Percentiles rank a stretch among this genome's conserved stretches.
phyloP scores from a whole-genome alignment of 805 yeast genomes.

The Candida tammaniensis region DNA sequence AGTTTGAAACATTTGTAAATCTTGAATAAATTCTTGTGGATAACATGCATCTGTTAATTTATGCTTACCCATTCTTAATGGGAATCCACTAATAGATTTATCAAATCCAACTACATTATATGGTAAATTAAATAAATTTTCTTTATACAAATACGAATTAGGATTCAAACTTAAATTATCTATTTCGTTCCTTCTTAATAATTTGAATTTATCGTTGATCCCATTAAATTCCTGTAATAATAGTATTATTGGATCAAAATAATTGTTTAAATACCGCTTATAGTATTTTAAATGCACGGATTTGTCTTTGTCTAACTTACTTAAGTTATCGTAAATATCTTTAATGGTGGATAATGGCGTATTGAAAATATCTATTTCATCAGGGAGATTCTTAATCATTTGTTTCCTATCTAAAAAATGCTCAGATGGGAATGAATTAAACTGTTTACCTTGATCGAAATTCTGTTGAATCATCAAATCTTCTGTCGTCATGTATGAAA shows the following conservation, averaged over 20 bases:
- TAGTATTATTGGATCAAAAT: constrained; percentile 28
- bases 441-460: constrained; percentile 34
- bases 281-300: constrained; percentile 36
- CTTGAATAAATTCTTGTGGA: constrained; percentile 41
- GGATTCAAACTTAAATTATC: constrained; percentile 25
- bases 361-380: constrained; percentile 32
- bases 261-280: constrained; percentile 29
- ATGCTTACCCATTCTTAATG: constrained; percentile 25
- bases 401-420: constrained; percentile 33
- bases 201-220: constrained; percentile 33
- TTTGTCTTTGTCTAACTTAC: constrained; percentile 34
- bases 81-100: constrained; percentile 36
- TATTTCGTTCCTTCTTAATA: constrained; percentile 33
- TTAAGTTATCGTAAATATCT: constrained; percentile 27
- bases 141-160: constrained; percentile 27
- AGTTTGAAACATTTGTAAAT: constrained; percentile 17
- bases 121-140: constrained; percentile 27
- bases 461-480: constrained; percentile 34
- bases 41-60: constrained; percentile 19
- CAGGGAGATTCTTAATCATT: constrained; percentile 30
- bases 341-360: constrained; percentile 29
- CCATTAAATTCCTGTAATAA: constrained; percentile 35
- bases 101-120: constrained; percentile 44
- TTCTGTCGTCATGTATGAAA: constrained; percentile 36
- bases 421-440: constrained; percentile 30